Base-by-base conservation (phyloP, 305 asterid species). In the Petunia hybrid region DNA sequence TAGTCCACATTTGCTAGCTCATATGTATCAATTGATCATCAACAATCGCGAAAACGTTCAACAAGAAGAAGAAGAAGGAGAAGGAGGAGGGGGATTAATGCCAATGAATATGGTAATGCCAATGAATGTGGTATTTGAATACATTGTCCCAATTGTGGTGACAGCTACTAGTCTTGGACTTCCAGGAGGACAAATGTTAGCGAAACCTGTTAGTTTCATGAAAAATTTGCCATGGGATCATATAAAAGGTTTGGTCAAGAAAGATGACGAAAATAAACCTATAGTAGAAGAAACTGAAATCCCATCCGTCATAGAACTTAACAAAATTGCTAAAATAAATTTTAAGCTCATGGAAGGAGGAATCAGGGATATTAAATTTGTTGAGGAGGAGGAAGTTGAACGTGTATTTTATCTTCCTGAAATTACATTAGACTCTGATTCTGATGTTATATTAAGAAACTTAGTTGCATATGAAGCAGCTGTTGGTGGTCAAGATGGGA, bases 371-470 rank as follows among this genome's bases (percentile, higher is more conserved):
- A 59, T 87, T 45, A 73, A 35, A 16, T 87, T 83, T 46, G 67
- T 70, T 0, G 87, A 56, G 5, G 48, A 56, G 6, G 78, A 85
- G 36, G 56, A 42, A 2, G 51, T 5, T 2, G 59, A 43, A 43
- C 77, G 66, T 8, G 60, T 16, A 2, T 59, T 89, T 7, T 82
- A 84, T 64, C 87, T 85, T 46, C 89, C 88, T 1, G 80, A 48
- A 6, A 64, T 90, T 43, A 88, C 59, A 14, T 38, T 89, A 36
- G 74, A 74, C 3, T 22, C 85, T 2, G 84, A 85, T 39, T 85
- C 93, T 2, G 91, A 89, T 66, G 86, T 85, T 4, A 65, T 89
- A 40, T 16, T 88, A 48, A 83, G 93, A 80, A 88, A 90, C 76
- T 61, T 89, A 66, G 76, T 89, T 40, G 90, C 89, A 1, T 86